Evolutionary conservation across 768 basidiomycete genomes (phyloP), one percentile per base, ranked within the genome.

Genomic region (Xerocomellus amylosporus): DNA sequence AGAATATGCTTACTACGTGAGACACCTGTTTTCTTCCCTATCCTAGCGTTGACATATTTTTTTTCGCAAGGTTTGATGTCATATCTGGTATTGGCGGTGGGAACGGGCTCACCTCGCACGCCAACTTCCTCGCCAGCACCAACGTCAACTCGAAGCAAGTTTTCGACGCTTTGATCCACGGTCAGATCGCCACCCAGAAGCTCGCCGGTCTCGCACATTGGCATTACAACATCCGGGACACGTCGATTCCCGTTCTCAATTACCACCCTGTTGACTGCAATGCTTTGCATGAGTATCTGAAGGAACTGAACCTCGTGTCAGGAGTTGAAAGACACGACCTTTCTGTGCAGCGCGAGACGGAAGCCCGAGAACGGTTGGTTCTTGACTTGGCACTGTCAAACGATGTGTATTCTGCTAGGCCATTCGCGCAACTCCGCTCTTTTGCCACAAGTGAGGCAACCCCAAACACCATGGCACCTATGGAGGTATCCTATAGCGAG

Each of bases 1-100:
- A 85, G 37, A 73, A 82, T 48, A 72, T 86, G 58, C 60, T 90
- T 24, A 91, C 86, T 26, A 77, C 75, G 90, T 91, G 59, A 59
- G 73, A 61, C 10, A 8, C 13, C 38, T 15, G 37, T 38, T 44
- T 33, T 51, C 15, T 51, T 38, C 24, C 34, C 45, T 46, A 26
- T 22, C 41, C 14, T 4, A 8, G 38, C 36, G 13, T 33, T 58
- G 19, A 61, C 24, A 15, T 38, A 33, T 40, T 4, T 30, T 44
- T n/a, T 54, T 44, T 22, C 22, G 37, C 12, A 49, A 90, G 90
- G 14, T 83, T 78, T 55, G 90, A 93, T 63, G 66, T 87, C 24
- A 74, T 80, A 3, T 80, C 85, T 58, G 75, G 78, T 31, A 72
- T 81, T 19, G 80, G 80, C 10, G 74, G 77, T 12, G 80, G 82